These are phyloP conservation scores for Saccharomyces cerevisiae DNA, from an alignment of 805 yeast genomes.

Conservation along the genomic window DNA sequence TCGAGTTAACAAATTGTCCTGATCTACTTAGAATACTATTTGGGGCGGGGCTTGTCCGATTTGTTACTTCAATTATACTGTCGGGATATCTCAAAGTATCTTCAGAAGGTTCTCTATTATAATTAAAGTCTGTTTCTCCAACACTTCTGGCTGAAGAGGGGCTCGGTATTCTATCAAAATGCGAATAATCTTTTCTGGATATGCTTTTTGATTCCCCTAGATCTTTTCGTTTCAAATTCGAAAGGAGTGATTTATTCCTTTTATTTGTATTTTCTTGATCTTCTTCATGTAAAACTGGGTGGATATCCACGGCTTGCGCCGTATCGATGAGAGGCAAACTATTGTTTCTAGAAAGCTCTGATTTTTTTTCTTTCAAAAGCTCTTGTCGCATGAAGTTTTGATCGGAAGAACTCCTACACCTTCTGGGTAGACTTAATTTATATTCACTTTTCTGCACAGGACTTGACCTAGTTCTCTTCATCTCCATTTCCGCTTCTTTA, in stretches of 20 bases:
- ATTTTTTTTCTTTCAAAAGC: not conserved
- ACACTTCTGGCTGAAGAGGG: not conserved
- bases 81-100: not conserved
- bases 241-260: not conserved
- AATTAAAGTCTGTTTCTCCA: not conserved
- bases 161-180: not conserved
- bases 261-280: not conserved
- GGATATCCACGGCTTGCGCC: not conserved
- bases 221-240: not conserved
- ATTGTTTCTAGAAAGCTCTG: not conserved
- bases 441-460: not conserved
- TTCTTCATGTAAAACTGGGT: not conserved
- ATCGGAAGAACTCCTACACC: not conserved
- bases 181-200: not conserved
- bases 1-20: not conserved
- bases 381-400: not conserved
- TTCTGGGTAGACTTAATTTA: not conserved
- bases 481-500: not conserved
- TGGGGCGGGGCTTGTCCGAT: not conserved
- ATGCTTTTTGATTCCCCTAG: not conserved
- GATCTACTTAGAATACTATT: not conserved
- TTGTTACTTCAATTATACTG: not conserved
- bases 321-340: not conserved
- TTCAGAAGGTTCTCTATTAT: not conserved
- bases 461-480: not conserved